phyloP scores from a whole-genome alignment of 345 rosid genomes.

The Mallotus nudiflorus region DNA sequence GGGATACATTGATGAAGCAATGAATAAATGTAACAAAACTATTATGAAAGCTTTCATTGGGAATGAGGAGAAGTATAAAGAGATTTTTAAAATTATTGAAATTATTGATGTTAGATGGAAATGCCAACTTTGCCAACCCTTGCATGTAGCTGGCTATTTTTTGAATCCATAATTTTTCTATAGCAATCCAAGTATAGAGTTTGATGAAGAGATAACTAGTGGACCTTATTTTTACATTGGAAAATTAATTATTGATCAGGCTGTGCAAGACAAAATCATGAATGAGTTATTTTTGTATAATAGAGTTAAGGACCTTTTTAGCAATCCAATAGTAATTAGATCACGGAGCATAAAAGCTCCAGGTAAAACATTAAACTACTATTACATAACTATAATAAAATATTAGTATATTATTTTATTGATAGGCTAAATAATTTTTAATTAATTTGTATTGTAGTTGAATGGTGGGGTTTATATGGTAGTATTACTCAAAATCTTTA shows the following conservation, averaged over 20 bases:
- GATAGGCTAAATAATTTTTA: neutral
- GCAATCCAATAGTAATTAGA: neutral
- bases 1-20: neutral
- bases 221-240: neutral
- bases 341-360: neutral
- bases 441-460: neutral
- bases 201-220: neutral
- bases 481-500: neutral
- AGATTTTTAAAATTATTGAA: neutral
- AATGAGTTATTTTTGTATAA: neutral
- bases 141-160: neutral
- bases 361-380: neutral
- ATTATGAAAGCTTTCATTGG: neutral
- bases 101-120: neutral
- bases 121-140: neutral
- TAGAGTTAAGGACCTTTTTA: neutral
- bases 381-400: neutral
- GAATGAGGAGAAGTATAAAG: neutral
- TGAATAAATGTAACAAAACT: neutral
- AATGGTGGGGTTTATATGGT: neutral
- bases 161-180: too few species aligned
- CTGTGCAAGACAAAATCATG: neutral
- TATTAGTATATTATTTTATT: neutral
- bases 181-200: neutral
- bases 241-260: neutral